Percentiles rank a stretch among this genome's conserved stretches.
These are phyloP conservation scores for Ogataea paraovalis DNA, from an alignment of 805 yeast species.

Conservation along the genomic window DNA sequence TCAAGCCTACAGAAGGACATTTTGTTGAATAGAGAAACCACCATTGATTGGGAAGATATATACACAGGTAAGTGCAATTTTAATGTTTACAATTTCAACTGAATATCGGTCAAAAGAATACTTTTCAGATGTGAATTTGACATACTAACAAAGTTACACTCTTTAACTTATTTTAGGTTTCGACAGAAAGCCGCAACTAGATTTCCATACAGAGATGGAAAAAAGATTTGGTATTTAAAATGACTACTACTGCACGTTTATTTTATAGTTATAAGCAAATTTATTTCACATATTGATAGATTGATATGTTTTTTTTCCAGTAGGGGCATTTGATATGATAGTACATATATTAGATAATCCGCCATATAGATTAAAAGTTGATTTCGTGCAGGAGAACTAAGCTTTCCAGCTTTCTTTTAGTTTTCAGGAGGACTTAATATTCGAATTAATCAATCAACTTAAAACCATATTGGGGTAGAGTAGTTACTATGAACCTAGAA, in stretches of 20 bases:
- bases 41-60: slow-evolving; percentile 92
- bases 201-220: slow-evolving; percentile 75
- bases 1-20: slow-evolving; percentile 57
- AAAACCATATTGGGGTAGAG: too few relatives aligned
- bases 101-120: too few relatives aligned
- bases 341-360: too few relatives aligned
- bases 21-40: slow-evolving; percentile 67
- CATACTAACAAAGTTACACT: not conserved
- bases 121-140: not conserved
- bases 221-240: slow-evolving; percentile 53
- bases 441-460: too few relatives aligned
- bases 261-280: slow-evolving; percentile 16
- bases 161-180: slow-evolving; percentile 30
- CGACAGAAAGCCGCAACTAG: slow-evolving; percentile 36
- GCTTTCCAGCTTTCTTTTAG: too few relatives aligned
- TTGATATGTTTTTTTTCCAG: too few relatives aligned
- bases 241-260: too few relatives aligned
- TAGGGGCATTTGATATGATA: too few relatives aligned
- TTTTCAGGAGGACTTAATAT: too few relatives aligned
- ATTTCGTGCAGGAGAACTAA: too few relatives aligned
- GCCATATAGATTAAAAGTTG: too few relatives aligned
- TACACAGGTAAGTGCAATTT: slow-evolving; percentile 44
- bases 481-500: too few relatives aligned
- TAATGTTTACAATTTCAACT: slow-evolving; percentile 10
- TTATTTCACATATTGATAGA: not conserved